These are phyloP conservation scores for Wickerhamiella azymoides DNA, from an alignment of 805 yeast species.

Conservation along the genomic window DNA sequence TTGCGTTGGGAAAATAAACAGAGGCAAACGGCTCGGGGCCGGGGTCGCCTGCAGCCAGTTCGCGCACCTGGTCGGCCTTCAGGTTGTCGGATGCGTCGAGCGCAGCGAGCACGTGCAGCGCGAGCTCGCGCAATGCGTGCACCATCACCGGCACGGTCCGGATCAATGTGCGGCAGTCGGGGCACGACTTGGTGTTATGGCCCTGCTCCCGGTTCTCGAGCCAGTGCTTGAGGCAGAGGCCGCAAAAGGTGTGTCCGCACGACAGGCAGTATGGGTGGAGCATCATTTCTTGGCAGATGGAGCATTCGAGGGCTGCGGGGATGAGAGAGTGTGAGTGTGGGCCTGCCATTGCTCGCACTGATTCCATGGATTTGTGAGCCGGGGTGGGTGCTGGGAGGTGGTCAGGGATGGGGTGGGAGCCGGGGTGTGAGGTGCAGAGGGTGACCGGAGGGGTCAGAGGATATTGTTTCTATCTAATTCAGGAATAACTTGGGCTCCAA, in stretches of 20 bases:
- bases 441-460: no score
- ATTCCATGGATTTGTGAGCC: no score
- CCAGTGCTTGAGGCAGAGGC: constrained; percentile 28
- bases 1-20: constrained; percentile 26
- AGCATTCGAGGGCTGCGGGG: constrained; percentile 27
- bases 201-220: constrained; percentile 12
- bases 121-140: constrained; percentile 13
- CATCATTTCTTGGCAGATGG: constrained; percentile 51
- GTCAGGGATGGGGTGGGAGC: no score
- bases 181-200: constrained; percentile 13
- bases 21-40: constrained; percentile 35
- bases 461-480: no score
- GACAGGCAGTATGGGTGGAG: constrained; percentile 37
- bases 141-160: constrained; percentile 12
- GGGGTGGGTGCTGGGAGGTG: no score
- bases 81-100: constrained; percentile 9
- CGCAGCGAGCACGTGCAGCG: background rate
- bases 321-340: constrained; percentile 1
- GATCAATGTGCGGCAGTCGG: constrained; percentile 15
- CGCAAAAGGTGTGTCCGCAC: constrained; percentile 61
- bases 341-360: constrained; percentile 2
- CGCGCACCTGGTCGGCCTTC: constrained; percentile 7
- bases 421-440: no score
- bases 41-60: constrained; percentile 18
- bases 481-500: no score